Percentiles rank a stretch among this genome's conserved stretches.
phyloP scores from a whole-genome alignment of 169 alveolate genomes.

The Cryptosporidium tyzzeri region DNA sequence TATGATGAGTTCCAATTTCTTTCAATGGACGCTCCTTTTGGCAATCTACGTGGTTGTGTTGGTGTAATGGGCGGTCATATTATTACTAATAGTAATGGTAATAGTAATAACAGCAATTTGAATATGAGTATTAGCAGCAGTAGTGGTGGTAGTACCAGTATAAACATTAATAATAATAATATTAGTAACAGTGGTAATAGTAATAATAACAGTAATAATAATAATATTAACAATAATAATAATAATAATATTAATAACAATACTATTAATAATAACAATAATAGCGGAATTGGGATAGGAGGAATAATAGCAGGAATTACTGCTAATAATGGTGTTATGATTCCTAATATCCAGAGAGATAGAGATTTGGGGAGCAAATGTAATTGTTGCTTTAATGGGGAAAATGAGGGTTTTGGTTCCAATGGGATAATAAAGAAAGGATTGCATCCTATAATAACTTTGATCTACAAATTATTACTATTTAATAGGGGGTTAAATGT shows the following conservation, averaged over 20 bases:
- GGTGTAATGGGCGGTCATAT: background rate
- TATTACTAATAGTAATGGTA: too few relatives aligned
- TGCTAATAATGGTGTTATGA: background rate
- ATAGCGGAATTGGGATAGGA: background rate
- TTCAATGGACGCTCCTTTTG: background rate
- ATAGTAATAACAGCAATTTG: background rate
- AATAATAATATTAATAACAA: too few relatives aligned
- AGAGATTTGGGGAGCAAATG: background rate
- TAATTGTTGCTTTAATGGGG: background rate
- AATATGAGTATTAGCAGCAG: background rate
- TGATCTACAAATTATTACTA: conserved; percentile 3
- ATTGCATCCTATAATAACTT: conserved; percentile 33
- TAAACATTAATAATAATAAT: background rate
- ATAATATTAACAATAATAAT: background rate
- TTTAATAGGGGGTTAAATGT: background rate
- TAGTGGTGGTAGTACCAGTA: background rate
- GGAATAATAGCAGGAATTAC: background rate
- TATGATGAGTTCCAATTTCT: conserved; percentile 50
- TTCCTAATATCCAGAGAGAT: background rate
- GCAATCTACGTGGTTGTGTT: background rate
- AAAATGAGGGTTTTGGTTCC: background rate
- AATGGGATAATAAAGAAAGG: conserved; percentile 31
- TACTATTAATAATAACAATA: background rate
- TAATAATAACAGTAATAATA: background rate
- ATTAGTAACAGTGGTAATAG: too few relatives aligned